A percentile compares a stretch with the other conserved stretches of the same genome.
phyloP scores from a whole-genome alignment of 345 rosid genomes.

The Brassica incana region DNA sequence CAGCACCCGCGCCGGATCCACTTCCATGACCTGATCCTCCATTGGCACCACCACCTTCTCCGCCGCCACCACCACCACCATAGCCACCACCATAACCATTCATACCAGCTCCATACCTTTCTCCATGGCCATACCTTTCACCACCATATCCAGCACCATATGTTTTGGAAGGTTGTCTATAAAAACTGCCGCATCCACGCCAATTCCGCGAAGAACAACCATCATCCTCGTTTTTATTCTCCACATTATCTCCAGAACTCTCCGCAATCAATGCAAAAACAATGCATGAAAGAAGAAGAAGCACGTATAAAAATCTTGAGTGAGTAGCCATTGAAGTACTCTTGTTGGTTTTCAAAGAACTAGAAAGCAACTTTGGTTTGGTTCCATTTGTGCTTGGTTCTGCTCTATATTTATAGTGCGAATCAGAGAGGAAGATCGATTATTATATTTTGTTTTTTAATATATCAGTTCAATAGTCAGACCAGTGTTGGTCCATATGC shows the following conservation, averaged over 20 bases:
- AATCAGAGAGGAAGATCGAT: not conserved
- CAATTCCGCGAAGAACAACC: constrained; percentile 45
- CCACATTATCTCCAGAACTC: constrained; percentile 29
- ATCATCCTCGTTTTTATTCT: constrained; percentile 32
- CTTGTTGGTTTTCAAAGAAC: constrained; percentile 22
- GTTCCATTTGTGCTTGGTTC: constrained; percentile 13
- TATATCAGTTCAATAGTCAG: constrained; percentile 14
- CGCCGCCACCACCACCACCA: constrained; percentile 16
- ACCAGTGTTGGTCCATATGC: constrained; percentile 19
- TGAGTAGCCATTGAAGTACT: constrained; percentile 33
- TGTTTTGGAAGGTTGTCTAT: constrained; percentile 11
- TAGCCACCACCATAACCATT: constrained; percentile 27
- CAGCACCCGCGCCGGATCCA: constrained; percentile 20
- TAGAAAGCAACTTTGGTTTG: constrained; percentile 31
- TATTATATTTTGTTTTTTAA: not conserved
- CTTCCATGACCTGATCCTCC: constrained; percentile 33
- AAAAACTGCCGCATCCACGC: constrained; percentile 58
- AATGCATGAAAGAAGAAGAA: constrained; percentile 39
- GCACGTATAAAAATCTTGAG: constrained; percentile 22
- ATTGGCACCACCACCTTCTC: constrained; percentile 16
- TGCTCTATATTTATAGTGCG: constrained; percentile 42
- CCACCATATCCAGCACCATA: constrained; percentile 31
- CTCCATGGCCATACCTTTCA: constrained; percentile 20
- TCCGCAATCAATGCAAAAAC: constrained; percentile 27
- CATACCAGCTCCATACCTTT: constrained; percentile 30